Conservation (phyloP, 768 basidiomycete species). For the Sporobolomyces roseus region DNA sequence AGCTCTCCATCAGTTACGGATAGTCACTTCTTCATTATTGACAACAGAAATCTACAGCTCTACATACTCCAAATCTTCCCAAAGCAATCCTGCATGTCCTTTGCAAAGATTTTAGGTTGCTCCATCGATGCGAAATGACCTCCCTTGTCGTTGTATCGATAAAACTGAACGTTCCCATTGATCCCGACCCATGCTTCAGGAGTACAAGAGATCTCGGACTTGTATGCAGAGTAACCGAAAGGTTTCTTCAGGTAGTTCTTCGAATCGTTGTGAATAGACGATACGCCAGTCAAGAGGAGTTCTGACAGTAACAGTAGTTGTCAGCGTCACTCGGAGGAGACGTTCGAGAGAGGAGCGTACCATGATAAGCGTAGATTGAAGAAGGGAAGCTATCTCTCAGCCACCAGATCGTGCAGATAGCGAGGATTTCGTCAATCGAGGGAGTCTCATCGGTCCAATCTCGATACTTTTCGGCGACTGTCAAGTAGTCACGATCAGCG, state of each 20-base stretch:
- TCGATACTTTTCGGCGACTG: conserved; percentile 42
- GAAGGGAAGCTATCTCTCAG: conserved; percentile 23
- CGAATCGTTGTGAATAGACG: conserved; percentile 13
- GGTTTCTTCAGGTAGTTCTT: conserved; percentile 29
- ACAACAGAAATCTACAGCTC: no score
- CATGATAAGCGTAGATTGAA: conserved; percentile 38
- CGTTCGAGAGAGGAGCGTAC: not conserved
- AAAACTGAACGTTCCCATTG: conserved; percentile 31
- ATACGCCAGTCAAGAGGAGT: conserved; percentile 15
- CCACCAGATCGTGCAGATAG: conserved; percentile 37
- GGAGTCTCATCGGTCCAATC: conserved; percentile 43
- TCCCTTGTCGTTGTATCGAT: conserved; percentile 32
- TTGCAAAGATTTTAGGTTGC: conserved; percentile 15
- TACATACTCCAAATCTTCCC: conserved; percentile 5
- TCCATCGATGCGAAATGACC: conserved; percentile 36
- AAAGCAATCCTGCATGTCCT: conserved; percentile 39
- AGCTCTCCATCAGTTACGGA: no score
- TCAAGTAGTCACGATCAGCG: no score
- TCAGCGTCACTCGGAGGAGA: not conserved
- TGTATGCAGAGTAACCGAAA: conserved; percentile 33
- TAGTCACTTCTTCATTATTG: no score
- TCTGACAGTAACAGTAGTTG: not conserved
- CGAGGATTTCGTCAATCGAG: conserved; percentile 27
- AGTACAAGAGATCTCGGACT: conserved; percentile 21
- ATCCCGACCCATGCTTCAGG: conserved; percentile 25